A percentile compares a stretch with the other conserved stretches of the same genome.
These are phyloP conservation scores for Saturnispora silvae DNA, from an alignment of 805 yeast genomes.

Conservation along the genomic window DNA sequence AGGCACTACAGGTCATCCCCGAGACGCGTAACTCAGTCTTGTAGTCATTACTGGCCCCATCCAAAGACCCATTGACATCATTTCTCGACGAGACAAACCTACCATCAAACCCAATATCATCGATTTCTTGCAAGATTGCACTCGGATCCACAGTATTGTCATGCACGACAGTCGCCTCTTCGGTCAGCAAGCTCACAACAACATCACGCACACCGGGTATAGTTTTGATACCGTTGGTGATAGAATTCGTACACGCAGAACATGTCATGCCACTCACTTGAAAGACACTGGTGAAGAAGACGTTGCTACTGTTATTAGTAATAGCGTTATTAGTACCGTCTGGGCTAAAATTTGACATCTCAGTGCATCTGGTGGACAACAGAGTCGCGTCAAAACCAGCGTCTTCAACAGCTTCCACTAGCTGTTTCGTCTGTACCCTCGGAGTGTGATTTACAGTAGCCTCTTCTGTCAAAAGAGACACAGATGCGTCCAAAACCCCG, in stretches of 20 bases:
- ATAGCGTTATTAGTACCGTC: not conserved
- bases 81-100: slow-evolving; percentile 9
- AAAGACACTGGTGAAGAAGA: slow-evolving; percentile 4
- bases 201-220: slow-evolving; percentile 27
- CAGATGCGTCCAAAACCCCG: slow-evolving; percentile 29
- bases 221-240: slow-evolving; percentile 29
- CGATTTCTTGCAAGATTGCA: slow-evolving; percentile 43
- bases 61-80: not conserved
- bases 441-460: slow-evolving; percentile 44
- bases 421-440: slow-evolving; percentile 16
- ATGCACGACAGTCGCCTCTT: slow-evolving; percentile 54
- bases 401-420: slow-evolving; percentile 37
- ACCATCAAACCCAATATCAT: slow-evolving; percentile 61
- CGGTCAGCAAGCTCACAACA: slow-evolving; percentile 66
- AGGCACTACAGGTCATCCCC: slow-evolving; percentile 66
- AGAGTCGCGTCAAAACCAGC: slow-evolving; percentile 34
- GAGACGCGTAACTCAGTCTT: slow-evolving; percentile 33
- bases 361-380: not conserved
- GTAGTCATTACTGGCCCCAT: not conserved
- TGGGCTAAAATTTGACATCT: not conserved
- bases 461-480: slow-evolving; percentile 63
- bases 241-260: slow-evolving; percentile 67
- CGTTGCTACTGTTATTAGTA: not conserved
- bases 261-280: slow-evolving; percentile 80
- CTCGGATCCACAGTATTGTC: slow-evolving; percentile 22